These are phyloP conservation scores for Marasmius sp. DNA, from an alignment of 1,284 basidiomycete genomes.

Conservation along the genomic window DNA sequence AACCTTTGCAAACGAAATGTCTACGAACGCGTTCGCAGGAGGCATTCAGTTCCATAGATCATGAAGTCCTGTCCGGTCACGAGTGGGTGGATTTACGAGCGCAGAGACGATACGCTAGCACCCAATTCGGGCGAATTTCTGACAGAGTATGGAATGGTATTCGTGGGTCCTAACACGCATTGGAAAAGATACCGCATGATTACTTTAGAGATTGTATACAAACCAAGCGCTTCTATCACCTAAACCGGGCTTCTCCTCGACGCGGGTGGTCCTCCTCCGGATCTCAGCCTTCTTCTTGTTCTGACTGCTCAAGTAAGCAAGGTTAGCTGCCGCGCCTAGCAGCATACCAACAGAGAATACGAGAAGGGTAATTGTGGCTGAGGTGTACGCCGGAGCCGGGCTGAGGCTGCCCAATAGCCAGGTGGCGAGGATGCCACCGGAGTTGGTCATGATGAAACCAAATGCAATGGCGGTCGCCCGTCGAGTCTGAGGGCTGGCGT, in stretches of 20 bases:
- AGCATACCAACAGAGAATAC: constrained; percentile 32
- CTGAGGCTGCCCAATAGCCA: constrained; percentile 50
- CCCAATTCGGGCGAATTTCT: too few species aligned
- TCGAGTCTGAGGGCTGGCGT: constrained; percentile 53
- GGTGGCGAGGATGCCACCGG: constrained; percentile 56
- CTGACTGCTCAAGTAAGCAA: constrained; percentile 30
- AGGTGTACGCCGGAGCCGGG: constrained; percentile 39
- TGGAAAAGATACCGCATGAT: too few species aligned
- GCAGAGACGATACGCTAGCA: too few species aligned
- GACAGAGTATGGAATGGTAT: too few species aligned
- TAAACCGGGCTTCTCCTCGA: constrained; percentile 27
- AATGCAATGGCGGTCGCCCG: constrained; percentile 56
- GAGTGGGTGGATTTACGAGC: too few species aligned
- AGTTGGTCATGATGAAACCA: constrained; percentile 53
- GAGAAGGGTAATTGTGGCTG: constrained; percentile 35
- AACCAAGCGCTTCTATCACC: constrained; percentile 42
- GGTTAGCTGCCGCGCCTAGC: constrained; percentile 27
- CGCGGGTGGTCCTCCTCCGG: constrained; percentile 18
- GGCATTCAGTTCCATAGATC: too few species aligned
- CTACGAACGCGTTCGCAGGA: neutral
- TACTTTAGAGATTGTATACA: constrained; percentile 29
- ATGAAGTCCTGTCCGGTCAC: too few species aligned
- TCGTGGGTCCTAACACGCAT: too few species aligned
- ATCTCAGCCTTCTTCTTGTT: constrained; percentile 34
- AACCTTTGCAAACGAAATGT: neutral